phyloP scores from a whole-genome alignment of 2,329 filamentous ascomycete species.

The Keithomyces neogunnii region DNA sequence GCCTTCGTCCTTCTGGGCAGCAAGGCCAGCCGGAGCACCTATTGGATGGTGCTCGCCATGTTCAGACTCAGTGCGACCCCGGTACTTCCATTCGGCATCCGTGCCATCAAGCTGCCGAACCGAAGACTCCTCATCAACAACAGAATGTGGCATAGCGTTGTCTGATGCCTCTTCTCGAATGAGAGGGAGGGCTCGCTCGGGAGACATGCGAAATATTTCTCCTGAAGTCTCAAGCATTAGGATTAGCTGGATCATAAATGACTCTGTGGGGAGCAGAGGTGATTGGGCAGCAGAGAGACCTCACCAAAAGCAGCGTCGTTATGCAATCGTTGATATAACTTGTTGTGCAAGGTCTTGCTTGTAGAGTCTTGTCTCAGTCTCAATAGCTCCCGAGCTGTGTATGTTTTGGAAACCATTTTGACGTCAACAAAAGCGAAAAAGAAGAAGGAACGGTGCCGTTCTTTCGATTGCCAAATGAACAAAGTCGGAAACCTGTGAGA shows the following conservation, averaged over 20 bases:
- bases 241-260: background rate
- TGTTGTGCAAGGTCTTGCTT: conserved; percentile 17
- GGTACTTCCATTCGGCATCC: conserved; percentile 35
- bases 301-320: conserved; percentile 33
- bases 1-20: conserved; percentile 53
- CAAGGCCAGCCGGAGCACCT: conserved; percentile 42
- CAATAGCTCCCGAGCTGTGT: conserved; percentile 37
- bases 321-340: conserved; percentile 25
- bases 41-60: conserved; percentile 37
- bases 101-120: conserved; percentile 30
- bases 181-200: conserved; percentile 18
- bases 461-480: conserved; percentile 28
- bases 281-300: conserved; percentile 4
- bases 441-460: conserved; percentile 28
- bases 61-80: conserved; percentile 36
- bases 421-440: conserved; percentile 30
- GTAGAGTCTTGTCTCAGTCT: conserved; percentile 20
- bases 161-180: conserved; percentile 21
- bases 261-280: background rate
- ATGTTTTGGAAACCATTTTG: conserved; percentile 34
- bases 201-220: conserved; percentile 23
- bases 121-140: conserved; percentile 9
- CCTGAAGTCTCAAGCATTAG: conserved; percentile 10
- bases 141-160: conserved; percentile 4
- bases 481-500: conserved; percentile 25